Base-by-base conservation (phyloP, 768 basidiomycete species). In the Pluteus cervinus region DNA sequence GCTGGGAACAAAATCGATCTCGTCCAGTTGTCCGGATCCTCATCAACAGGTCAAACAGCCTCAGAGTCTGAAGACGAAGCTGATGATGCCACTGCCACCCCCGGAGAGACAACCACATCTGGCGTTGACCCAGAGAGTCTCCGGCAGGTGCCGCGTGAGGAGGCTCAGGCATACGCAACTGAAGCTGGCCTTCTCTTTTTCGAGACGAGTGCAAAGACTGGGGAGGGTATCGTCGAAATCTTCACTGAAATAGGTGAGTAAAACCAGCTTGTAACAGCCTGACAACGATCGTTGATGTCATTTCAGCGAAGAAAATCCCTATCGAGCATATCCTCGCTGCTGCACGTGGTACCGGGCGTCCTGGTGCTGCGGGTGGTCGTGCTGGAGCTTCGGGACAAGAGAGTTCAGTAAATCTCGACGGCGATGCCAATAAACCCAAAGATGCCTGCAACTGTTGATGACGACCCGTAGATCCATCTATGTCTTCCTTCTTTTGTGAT, bases 1-100 rank as follows among this genome's bases (percentile, higher is more conserved):
- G 91, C 90, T 8, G 96, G 96, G 21, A 99, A 99, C 75, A 98
- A 99, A 64, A 76, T 97, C 45, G 84, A 97, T 66, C 76, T 94
- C 46, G 85, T 89, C 18, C 82, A 85, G 55, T 55, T 79, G 5
- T 74, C 83, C 6, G 47, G 72, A 4, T 68, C 78, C 4, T 66
- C 74, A 22, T 52, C 75, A 4, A 63, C 69, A 9, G 52, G 67
- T 14, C 51, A 71, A 24, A 61, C 75, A 12, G 57, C 69, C 7
- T 65, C 82, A 10, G 87, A 89, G 46, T 78, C 82, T 4, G 87
- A 90, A 54, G 89, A 89, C 47, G 91, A 92, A 51, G 81, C 86
- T 2, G 89, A 93, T 52, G 91, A 94, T 60, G 90, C 90, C n/a
- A 86, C 85, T 22, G 82, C 81, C 18, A 87, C 89, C 0, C 85